phyloP scores from a whole-genome alignment of 805 yeast genomes.

The Starmerella scarabaei region DNA sequence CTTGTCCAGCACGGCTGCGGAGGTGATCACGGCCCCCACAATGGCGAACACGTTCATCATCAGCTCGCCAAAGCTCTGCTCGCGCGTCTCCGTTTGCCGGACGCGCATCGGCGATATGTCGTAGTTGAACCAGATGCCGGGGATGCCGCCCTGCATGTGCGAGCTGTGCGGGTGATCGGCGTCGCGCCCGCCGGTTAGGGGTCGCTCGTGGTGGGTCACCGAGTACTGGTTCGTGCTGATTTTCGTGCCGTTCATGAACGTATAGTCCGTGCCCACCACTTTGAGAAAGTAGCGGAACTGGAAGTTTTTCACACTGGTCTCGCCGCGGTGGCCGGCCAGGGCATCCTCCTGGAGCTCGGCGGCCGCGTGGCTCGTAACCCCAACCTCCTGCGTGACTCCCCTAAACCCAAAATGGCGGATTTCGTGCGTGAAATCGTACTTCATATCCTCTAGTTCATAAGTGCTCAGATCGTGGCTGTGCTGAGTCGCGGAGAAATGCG shows the following conservation, averaged over 20 bases:
- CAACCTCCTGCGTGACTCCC: conserved; percentile 32
- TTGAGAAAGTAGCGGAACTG: conserved; percentile 68
- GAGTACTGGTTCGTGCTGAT: conserved; percentile 83
- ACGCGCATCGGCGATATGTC: conserved; percentile 91
- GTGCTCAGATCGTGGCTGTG: conserved; percentile 81
- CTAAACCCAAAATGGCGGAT: conserved; percentile 82
- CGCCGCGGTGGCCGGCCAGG: conserved; percentile 23
- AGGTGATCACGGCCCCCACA: conserved; percentile 85
- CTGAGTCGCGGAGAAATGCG: conserved; percentile 38
- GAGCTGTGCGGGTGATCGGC: conserved; percentile 76
- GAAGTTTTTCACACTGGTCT: conserved; percentile 40
- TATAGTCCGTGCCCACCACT: conserved; percentile 81
- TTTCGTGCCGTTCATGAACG: conserved; percentile 40
- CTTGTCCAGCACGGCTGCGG: conserved; percentile 78
- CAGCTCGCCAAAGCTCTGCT: conserved; percentile 19
- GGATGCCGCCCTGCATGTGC: conserved; percentile 68
- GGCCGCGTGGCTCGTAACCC: conserved; percentile 32
- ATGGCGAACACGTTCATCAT: conserved; percentile 56
- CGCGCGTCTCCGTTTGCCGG: conserved; percentile 59
- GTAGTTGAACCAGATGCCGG: conserved; percentile 76
- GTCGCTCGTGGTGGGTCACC: conserved; percentile 77
- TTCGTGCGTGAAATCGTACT: conserved; percentile 62
- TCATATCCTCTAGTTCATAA: conserved; percentile 41
- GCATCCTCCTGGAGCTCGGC: conserved; percentile 32
- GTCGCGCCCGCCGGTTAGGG: conserved; percentile 75